Percentiles rank a stretch among this genome's conserved stretches.
These are phyloP conservation scores for Porosira glacialis DNA, from an alignment of 352 stramenopile species.

Conservation along the genomic window DNA sequence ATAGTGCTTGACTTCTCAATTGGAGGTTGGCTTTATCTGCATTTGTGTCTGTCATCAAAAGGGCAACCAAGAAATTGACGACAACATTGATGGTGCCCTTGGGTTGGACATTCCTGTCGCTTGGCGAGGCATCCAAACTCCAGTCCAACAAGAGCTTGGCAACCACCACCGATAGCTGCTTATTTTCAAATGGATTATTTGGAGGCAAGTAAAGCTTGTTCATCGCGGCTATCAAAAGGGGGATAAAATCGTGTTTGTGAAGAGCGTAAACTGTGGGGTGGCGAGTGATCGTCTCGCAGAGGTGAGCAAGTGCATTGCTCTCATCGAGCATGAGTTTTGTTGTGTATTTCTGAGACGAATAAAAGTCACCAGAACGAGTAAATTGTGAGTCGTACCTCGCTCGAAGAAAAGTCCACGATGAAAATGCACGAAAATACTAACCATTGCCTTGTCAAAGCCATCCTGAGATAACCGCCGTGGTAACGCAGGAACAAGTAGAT, in stretches of 20 bases:
- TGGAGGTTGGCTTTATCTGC: constrained; percentile 41
- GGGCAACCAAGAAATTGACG: constrained; percentile 70
- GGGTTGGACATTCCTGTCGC: constrained; percentile 22
- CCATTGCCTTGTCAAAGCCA: constrained; percentile 94
- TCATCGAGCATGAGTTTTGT: neutral
- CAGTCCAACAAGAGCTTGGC: constrained; percentile 95
- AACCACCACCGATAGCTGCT: constrained; percentile 88
- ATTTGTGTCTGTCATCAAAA: constrained; percentile 64
- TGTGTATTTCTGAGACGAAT: constrained; percentile 3
- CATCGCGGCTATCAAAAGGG: constrained; percentile 93
- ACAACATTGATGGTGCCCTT: constrained; percentile 91
- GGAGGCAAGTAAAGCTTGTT: constrained; percentile 91
- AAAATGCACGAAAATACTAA: constrained; percentile 96
- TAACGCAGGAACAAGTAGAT: constrained; percentile 92
- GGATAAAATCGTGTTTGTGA: constrained; percentile 89
- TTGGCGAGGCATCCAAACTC: constrained; percentile 37
- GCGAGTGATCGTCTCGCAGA: constrained; percentile 95
- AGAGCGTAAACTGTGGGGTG: constrained; percentile 90
- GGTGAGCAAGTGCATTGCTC: constrained; percentile 94
- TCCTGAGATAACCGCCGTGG: constrained; percentile 80
- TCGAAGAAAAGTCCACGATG: too few species aligned
- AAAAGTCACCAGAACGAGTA: too few species aligned
- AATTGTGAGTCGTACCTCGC: too few species aligned
- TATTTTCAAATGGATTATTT: constrained; percentile 89
- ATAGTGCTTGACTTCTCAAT: constrained; percentile 37